phyloP scores from a whole-genome alignment of 192 early-diverging fungal species.

The Entomortierella beljakovae region DNA sequence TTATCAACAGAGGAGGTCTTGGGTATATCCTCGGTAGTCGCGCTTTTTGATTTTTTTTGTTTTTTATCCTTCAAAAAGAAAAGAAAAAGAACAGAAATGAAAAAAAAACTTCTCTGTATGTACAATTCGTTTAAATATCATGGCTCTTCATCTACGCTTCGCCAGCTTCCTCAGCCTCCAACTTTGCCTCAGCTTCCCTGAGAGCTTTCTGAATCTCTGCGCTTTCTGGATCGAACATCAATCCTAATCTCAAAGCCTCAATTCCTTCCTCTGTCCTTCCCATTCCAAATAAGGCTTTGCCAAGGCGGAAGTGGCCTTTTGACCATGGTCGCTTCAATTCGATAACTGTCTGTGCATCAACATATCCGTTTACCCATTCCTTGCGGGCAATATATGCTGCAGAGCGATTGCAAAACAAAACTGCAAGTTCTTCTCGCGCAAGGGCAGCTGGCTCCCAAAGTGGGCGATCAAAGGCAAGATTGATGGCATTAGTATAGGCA shows the following conservation, averaged over 20 bases:
- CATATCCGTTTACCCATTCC: conserved; percentile 75
- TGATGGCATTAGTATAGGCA: conserved; percentile 91
- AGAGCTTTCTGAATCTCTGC: conserved; percentile 83
- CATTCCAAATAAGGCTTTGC: conserved; percentile 88
- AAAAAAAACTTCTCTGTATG: background rate
- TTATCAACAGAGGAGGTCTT: conserved; percentile 1
- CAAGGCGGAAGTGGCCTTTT: conserved; percentile 82
- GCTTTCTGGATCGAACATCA: conserved; percentile 78
- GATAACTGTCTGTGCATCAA: conserved; percentile 76
- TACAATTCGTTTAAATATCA: background rate
- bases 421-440: conserved; percentile 72
- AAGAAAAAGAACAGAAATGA: background rate
- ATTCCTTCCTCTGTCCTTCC: conserved; percentile 83
- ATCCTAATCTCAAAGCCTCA: conserved; percentile 83
- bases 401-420: conserved; percentile 74
- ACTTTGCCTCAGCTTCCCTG: conserved; percentile 62
- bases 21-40: conserved; percentile 3
- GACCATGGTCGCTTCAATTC: conserved; percentile 76
- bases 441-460: conserved; percentile 80
- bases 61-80: background rate
- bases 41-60: background rate
- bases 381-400: conserved; percentile 73
- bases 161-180: conserved; percentile 13
- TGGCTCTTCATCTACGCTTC: background rate
- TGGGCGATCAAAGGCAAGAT: conserved; percentile 76